These are phyloP conservation scores for Chlamydomonas sphaeroides DNA, from an alignment of 139 green algal genomes.

Conservation along the genomic window DNA sequence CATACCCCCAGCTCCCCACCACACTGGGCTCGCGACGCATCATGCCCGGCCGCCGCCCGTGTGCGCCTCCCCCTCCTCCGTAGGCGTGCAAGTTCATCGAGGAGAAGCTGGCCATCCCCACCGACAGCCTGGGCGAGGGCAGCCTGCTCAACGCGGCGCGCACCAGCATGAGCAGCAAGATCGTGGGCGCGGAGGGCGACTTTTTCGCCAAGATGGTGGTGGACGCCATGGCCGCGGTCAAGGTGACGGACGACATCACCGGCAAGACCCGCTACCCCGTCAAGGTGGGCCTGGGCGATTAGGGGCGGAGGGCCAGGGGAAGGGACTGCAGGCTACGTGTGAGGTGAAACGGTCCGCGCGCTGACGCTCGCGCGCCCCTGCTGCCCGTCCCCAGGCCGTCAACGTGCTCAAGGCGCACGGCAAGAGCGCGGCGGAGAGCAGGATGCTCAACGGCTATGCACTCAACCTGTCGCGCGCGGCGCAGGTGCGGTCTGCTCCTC, in stretches of 20 bases:
- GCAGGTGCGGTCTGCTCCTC: no score
- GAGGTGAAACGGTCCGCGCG: no score
- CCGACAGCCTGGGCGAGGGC: slow-evolving; percentile 84
- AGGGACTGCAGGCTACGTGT: neutral
- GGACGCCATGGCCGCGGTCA: slow-evolving; percentile 73
- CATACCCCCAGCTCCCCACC: no score
- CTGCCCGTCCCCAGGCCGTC: slow-evolving; percentile 68
- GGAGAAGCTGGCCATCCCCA: slow-evolving; percentile 80
- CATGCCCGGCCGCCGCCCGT: no score
- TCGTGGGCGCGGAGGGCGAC: slow-evolving; percentile 86
- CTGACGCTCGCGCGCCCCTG: no score
- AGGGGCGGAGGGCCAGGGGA: neutral
- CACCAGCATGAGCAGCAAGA: slow-evolving; percentile 97
- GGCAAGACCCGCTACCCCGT: slow-evolving; percentile 85
- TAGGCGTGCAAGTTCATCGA: slow-evolving; percentile 94
- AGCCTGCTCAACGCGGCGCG: slow-evolving; percentile 87
- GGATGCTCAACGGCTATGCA: slow-evolving; percentile 95
- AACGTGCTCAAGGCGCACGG: slow-evolving; percentile 99
- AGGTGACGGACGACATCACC: slow-evolving; percentile 57
- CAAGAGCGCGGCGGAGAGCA: slow-evolving; percentile 85
- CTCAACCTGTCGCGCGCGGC: slow-evolving; percentile 92
- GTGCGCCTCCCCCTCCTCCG: neutral
- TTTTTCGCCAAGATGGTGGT: slow-evolving; percentile 93
- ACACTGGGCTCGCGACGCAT: no score
- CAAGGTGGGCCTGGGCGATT: slow-evolving; percentile 46